Evolutionary conservation across 2,329 filamentous ascomycete genomes (phyloP), one percentile per base, ranked within the genome.

Genomic region (Elsinoe ampelina): DNA sequence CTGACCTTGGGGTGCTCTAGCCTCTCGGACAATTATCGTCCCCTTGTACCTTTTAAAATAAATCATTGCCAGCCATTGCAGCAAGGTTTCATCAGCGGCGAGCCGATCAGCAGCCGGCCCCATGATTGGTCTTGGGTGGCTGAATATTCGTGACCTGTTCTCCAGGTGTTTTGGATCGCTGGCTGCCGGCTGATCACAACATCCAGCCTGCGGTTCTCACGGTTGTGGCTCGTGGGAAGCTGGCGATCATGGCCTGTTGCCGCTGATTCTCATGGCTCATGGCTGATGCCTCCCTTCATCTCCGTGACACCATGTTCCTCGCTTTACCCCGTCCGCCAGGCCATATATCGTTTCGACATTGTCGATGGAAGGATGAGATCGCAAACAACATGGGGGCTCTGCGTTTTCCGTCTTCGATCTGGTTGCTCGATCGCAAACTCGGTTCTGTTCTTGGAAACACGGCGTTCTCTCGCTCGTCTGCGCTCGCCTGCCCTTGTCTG

Each of bases 31-130:
- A 35, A 52, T 52, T 52, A 38, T 38, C 48, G 19, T 50, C 45
- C 45, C 12, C 26, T 13, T 50, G 13, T 22, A n/a, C 26, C 26
- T 50, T 50, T 26, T 50, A 50, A 15, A 34, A 22, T 13, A 15
- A 50, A 34, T 5, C 22, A 39, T 26, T 5, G 11, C 19, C 35
- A 12, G n/a, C 48, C 48, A 34, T 34, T 38, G 26, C 19, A 10
- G 32, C 34, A 34, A 50, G 45, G 45, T 52, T 52, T 52, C 48
- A 52, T 39, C 48, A 52, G 15, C 48, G 34, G 48, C 48, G 48
- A 50, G 32, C 32, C 48, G 48, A 52, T 52, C 48, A 38, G 32
- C 32, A 36, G 34, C 48, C 48, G 32, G n/a, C 19, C 48, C 17
- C 19, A 20, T 26, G 35, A 38, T 38, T 52, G 32, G 35, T 30